Evolutionary conservation across 2,329 filamentous ascomycete genomes (phyloP), one percentile per base, ranked within the genome.

Genomic region (Geosmithia morbida): DNA sequence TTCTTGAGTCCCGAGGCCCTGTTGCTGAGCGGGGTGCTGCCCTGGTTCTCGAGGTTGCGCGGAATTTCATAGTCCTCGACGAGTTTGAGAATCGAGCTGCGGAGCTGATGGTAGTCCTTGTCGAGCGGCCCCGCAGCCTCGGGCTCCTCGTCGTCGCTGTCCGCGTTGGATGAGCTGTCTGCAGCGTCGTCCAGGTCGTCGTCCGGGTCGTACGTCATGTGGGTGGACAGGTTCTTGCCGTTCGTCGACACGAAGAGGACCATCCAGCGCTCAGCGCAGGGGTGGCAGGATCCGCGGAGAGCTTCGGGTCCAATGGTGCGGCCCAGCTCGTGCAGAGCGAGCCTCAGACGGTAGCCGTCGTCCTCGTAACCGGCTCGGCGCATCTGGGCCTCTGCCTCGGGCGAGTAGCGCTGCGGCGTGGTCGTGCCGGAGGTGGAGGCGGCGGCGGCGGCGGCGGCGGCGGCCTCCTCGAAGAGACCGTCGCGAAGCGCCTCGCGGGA

Each of bases 1-100:
- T 72, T 77, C 54, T 76, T 78, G 19, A 79, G 61, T 1, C 72
- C 71, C 2, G 74, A 80, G 5, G 81, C 80, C 37, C 83, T 74
- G 55, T 87, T 87, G 61, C 82, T 87, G 54, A 87, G 82, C 33
- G 75, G 79, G 26, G 79, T 77, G 14, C 72, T 73, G 41, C 72
- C 69, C 45, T 77, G 75, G 4, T 74, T 71, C 43, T 82, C 76
- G 11, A 82, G 63, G 41, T 74, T 77, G 47, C 83, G 79, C 0
- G 84, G 82, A 42, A 88, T 85, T 56, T 92, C 86, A 51, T 84
- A 89, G 52, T 94, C 86, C 56, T 87, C 78, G 1, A 92, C 83
- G 4, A 94, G 70, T 59, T 84, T 88, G 50, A 87, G 66, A 47
- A 94, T 85, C 0, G 86, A 85, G 50, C 87, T 81, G 49, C 89